Base-by-base conservation (phyloP, 2,329 filamentous ascomycete genomes). In the Arachnopeziza araneosa region DNA sequence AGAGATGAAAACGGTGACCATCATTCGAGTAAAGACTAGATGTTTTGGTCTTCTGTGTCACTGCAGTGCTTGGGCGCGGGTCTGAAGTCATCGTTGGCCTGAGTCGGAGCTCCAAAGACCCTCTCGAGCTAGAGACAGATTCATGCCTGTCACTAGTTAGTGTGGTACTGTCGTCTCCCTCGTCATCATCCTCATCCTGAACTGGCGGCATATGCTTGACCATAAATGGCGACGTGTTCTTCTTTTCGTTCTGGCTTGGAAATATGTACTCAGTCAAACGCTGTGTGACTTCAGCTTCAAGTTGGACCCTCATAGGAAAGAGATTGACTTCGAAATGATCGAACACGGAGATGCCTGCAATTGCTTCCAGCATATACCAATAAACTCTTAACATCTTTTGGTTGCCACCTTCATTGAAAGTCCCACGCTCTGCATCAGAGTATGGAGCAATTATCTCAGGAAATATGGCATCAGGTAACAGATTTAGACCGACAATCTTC, bases 351-450 rank as follows among this genome's bases (percentile, higher is more conserved):
- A 99, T 99, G 54, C 95, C 95, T 48, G 93, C 95, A 73, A 99
- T 97, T 8, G 95, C 93, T 76, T 99, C 95, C 4, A 99, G 82
- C 91, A 97, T 97, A 72, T 97, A 87, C 91, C 96, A 99, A 72
- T 96, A 95, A 14, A 99, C 90, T 36, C 89, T 86, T 56, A 99
- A 83, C 89, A 98, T 98, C 70, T 92, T 91, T 52, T 83, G 82
- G 63, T 89, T 85, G 56, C 80, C 77, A n/a, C 80, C 75, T 52
- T 84, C 81, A 32, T 80, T 74, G 19, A 78, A 65, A 72, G 78
- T 68, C 65, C 78, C 71, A 73, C 83, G 75, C 72, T 85, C 82
- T 56, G 84, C 82, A 63, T 96, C 89, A 23, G 89, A 77, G 70
- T 96, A 98, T 0, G 95, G 93, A 19, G 89, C 88, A 62, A 99